These are phyloP conservation scores for Brassica napus DNA, from an alignment of 345 rosid species.

Conservation along the genomic window Da-Ae NC_063447.1:42395501-42396000, in stretches of 20 bases:
- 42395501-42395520: slow-evolving; percentile 67
- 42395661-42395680: slow-evolving; percentile 24
- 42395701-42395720: neutral
- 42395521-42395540: neutral
- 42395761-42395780: slow-evolving; percentile 69
- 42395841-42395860: neutral
- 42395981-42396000: neutral
- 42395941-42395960: too few species aligned
- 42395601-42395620: slow-evolving; percentile 82
- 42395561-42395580: neutral
- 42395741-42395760: neutral
- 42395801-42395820: slow-evolving; percentile 61
- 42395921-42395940: too few species aligned
- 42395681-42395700: too few species aligned
- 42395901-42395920: too few species aligned
- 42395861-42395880: neutral
- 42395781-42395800: slow-evolving; percentile 71
- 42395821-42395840: slow-evolving; percentile 30
- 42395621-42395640: slow-evolving; percentile 84
- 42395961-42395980: too few species aligned
- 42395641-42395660: slow-evolving; percentile 79
- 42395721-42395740: neutral
- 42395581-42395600: slow-evolving; percentile 3
- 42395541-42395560: neutral
- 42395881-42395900: neutral